Evolutionary conservation across 169 alveolate genomes (phyloP), one percentile per base, ranked within the genome.

Genomic region (Theileria orientalis): DNA sequence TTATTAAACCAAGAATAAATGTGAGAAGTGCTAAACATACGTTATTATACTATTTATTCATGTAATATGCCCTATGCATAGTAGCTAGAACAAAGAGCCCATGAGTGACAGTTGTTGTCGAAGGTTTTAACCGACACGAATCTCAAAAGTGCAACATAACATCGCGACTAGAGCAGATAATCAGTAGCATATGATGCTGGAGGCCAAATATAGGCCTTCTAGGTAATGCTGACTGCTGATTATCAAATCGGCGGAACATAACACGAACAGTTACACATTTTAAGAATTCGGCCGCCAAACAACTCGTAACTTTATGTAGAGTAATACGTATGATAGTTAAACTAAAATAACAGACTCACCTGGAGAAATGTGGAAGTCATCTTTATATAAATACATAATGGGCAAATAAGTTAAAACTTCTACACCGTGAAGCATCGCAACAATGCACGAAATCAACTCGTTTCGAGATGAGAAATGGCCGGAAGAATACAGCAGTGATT

Each of bases 381-480:
- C 96, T 86, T 94, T 94, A 74, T 83, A 94, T 47, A 89, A 73
- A 59, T 92, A 94, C 32, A 92, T 78, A 56, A 92, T 86, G 30
- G 97, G 92, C 64, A 94, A 83, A 69, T 83, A 83, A 44, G 93
- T 86, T 59, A 94, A 74, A 14, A 91, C 95, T 51, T 90, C 94
- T 23, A 93, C 91, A n/a, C 97, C 97, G 61, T 93, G 94, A 16
- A 86, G 84, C 86, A n/a, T 54, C 40, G 78, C 79, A 16, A 78
- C 69, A 61, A 78, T 33, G 70, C 86, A 78, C 25, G 86, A 78
- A 44, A 78, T 78, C 69, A 78, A 13, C 27, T 78, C 86, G 37
- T 78, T 78, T 16, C 69, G 0, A 7, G 80, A 30, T 6, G 75
- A 47, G 21, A 46, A 49, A 13, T 49, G 41, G 42, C 69, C 57